These are phyloP conservation scores for Centella asiatica DNA, from an alignment of 129 eudicot genomes.

Conservation along the genomic window DNA sequence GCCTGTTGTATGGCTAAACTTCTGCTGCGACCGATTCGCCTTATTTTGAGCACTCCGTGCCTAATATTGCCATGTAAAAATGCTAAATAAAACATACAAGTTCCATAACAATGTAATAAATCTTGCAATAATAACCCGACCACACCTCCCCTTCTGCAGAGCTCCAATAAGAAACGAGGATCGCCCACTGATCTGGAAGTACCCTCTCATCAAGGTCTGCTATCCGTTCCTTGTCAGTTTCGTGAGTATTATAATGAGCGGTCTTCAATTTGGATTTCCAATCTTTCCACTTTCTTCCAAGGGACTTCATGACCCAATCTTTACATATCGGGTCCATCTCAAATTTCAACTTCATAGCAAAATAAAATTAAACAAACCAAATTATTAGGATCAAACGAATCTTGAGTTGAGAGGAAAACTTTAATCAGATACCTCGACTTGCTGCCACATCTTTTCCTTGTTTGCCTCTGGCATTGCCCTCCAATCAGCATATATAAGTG, in stretches of 20 bases:
- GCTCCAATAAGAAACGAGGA: constrained; percentile 45
- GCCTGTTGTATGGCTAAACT: constrained; percentile 38
- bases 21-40: constrained; percentile 37
- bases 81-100: background rate
- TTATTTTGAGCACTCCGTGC: constrained; percentile 41
- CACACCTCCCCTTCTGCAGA: constrained; percentile 37
- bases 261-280: constrained; percentile 37
- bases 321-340: constrained; percentile 37
- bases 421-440: constrained; percentile 49
- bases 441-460: constrained; percentile 57
- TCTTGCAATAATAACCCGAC: background rate
- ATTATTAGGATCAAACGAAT: too few species aligned
- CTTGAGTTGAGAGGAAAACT: too few species aligned
- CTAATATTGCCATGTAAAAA: constrained; percentile 15
- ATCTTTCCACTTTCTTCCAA: constrained; percentile 46
- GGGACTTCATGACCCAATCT: constrained; percentile 50
- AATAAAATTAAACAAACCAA: too few species aligned
- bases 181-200: constrained; percentile 51
- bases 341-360: constrained; percentile 36
- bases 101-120: background rate
- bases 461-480: constrained; percentile 40
- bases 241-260: constrained; percentile 32
- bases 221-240: constrained; percentile 44
- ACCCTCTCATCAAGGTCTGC: constrained; percentile 53
- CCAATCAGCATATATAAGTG: constrained; percentile 50